A percentile compares a stretch with the other conserved stretches of the same genome.
These are phyloP conservation scores for Perilla frutescens DNA, from an alignment of 257 asterid species.

Conservation along the genomic window DNA sequence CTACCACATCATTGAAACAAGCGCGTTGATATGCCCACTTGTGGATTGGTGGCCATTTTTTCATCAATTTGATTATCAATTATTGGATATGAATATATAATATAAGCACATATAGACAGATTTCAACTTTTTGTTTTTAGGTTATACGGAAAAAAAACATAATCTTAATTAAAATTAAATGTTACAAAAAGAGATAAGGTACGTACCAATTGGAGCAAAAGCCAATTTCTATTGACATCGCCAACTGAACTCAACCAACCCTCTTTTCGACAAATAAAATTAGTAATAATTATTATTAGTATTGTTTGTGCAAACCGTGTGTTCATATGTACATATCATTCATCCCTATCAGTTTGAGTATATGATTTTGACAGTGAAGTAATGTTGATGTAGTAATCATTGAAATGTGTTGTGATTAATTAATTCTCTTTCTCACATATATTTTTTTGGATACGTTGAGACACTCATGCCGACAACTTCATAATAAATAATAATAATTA, in stretches of 20 bases:
- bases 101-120: constrained; percentile 3
- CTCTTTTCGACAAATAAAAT: no score
- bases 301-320: constrained; percentile 36
- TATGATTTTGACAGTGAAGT: background rate
- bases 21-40: no score
- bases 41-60: background rate
- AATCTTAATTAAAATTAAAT: background rate
- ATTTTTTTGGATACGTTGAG: no score
- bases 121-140: background rate
- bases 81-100: background rate
- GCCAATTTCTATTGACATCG: background rate
- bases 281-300: no score
- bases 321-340: background rate
- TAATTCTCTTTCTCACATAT: no score
- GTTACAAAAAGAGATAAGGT: background rate
- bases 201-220: background rate
- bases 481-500: no score
- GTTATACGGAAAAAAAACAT: background rate
- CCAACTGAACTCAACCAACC: background rate
- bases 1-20: no score
- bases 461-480: no score
- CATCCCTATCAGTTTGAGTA: background rate
- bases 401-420: no score
- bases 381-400: no score
- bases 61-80: no score